phyloP scores from a whole-genome alignment of 805 yeast genomes.

The Cyberlindnera sargentensis region DNA sequence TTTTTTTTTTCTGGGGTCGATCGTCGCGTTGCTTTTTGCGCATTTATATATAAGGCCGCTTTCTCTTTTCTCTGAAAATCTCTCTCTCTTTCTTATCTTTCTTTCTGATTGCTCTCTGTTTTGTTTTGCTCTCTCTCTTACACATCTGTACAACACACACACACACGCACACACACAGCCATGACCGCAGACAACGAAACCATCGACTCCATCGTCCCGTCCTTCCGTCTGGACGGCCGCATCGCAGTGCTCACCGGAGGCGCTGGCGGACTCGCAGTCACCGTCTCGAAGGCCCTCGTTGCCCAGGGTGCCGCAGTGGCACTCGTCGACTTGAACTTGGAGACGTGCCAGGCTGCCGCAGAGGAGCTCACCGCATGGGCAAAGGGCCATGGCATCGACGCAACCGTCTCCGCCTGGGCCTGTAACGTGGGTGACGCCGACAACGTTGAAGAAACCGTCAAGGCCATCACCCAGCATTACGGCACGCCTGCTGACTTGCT shows the following conservation, averaged over 20 bases:
- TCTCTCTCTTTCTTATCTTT: too few species aligned
- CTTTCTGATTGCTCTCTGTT: too few species aligned
- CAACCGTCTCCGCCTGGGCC: constrained; percentile 52
- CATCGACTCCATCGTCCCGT: constrained; percentile 36
- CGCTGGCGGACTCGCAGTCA: constrained; percentile 69
- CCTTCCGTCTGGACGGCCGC: constrained; percentile 61
- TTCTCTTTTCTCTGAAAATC: background rate
- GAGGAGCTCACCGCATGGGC: constrained; percentile 43
- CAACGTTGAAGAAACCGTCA: constrained; percentile 49
- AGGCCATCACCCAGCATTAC: constrained; percentile 48
- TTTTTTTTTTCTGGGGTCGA: too few species aligned
- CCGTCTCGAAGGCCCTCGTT: constrained; percentile 56
- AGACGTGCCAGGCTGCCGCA: constrained; percentile 51
- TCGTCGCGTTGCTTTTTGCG: too few species aligned
- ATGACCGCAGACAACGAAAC: constrained; percentile 18
- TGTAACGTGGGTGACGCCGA: constrained; percentile 67
- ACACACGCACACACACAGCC: background rate
- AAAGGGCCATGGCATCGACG: constrained; percentile 26
- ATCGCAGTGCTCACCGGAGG: constrained; percentile 76
- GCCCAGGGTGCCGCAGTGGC: constrained; percentile 78
- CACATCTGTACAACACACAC: background rate
- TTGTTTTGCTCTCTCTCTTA: too few species aligned
- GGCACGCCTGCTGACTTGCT: constrained; percentile 56
- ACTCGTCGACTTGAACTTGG: constrained; percentile 58
- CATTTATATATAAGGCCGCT: too few species aligned